These are phyloP conservation scores for Phaseolus lunatus DNA, from an alignment of 306 rosid species.

Conservation along the genomic window DNA sequence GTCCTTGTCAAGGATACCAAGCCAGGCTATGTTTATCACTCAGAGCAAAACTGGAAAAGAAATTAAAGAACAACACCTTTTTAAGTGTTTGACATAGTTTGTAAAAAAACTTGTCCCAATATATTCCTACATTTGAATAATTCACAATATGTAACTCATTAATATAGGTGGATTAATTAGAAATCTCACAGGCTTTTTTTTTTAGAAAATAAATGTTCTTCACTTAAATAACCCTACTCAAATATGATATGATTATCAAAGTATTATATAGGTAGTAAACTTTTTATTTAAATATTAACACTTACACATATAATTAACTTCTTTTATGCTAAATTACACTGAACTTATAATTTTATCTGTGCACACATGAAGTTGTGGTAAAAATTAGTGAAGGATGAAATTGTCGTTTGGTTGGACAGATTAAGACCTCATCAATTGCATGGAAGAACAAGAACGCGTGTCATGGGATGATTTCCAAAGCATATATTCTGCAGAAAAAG, in stretches of 20 bases:
- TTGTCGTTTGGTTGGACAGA: not conserved
- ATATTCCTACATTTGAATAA: slow-evolving; percentile 2
- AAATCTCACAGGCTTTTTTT: not conserved
- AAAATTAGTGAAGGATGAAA: not conserved
- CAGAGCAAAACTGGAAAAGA: not conserved
- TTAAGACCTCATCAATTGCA: slow-evolving; percentile 19
- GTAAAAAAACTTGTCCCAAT: not conserved
- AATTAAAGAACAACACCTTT: slow-evolving; percentile 22
- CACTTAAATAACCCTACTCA: too few species aligned
- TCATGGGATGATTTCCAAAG: slow-evolving; percentile 24
- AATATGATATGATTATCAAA: too few species aligned
- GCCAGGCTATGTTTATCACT: slow-evolving; percentile 8
- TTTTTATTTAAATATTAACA: too few species aligned
- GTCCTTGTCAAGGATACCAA: slow-evolving; percentile 44
- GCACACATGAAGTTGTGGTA: not conserved
- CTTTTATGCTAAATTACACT: too few species aligned
- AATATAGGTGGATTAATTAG: not conserved
- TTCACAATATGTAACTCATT: not conserved
- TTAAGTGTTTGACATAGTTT: slow-evolving; percentile 18
- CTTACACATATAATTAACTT: too few species aligned
- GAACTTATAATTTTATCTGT: not conserved
- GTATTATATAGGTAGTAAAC: too few species aligned
- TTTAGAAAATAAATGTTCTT: too few species aligned
- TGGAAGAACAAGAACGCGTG: slow-evolving; percentile 34
- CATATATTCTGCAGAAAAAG: slow-evolving; percentile 41